Base-by-base conservation (phyloP, 2,329 filamentous ascomycete species). In the Cladosporium sp. region DNA sequence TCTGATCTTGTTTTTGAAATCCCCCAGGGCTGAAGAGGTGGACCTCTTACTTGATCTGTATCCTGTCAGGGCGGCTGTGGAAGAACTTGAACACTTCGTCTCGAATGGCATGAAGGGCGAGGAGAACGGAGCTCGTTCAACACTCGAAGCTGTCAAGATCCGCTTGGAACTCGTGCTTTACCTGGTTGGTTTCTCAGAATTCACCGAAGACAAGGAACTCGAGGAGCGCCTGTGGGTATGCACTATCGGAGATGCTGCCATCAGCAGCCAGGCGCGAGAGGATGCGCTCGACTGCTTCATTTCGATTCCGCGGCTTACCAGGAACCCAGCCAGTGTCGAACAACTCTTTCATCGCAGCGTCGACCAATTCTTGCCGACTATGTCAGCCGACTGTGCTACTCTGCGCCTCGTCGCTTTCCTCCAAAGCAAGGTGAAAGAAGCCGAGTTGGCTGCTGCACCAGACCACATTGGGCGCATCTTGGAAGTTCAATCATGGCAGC, bases 151-250 rank as follows among this genome's bases (percentile, higher is more conserved):
- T 23, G 49, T 65, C 16, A 65, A 54, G 18, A 57, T 64, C 7
- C 54, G 70, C 36, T 82, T 91, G 43, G 83, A 88, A 1, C 90
- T 91, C 70, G 82, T 91, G 23, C 81, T 84, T 48, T 81, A 82
- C 18, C 63, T 73, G 28, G 61, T 71, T 43, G 59, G 65, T n/a
- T 43, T 68, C 16, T 49, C 65, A 10, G 61, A 36, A 8, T 32
- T 32, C 10, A 39, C 62, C 3, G 49, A 61, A 49, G 54, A 65
- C 25, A 67, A 67, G 13, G 65, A 58, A 3, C 48, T 63, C 10
- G 54, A 62, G 49, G 32, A 66, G 43, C 30, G 65, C 11, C 43
- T 72, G 21, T 71, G 68, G 60, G 43, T 61, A 2, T 66, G 63
- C 49, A 65, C 69, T 2, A 61, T 69, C 39, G 71, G 71, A 8